Evolutionary conservation across 495 filamentous ascomycete genomes (phyloP), one percentile per base, ranked within the genome.

Genomic region (Aspergillus homomorphus): DNA sequence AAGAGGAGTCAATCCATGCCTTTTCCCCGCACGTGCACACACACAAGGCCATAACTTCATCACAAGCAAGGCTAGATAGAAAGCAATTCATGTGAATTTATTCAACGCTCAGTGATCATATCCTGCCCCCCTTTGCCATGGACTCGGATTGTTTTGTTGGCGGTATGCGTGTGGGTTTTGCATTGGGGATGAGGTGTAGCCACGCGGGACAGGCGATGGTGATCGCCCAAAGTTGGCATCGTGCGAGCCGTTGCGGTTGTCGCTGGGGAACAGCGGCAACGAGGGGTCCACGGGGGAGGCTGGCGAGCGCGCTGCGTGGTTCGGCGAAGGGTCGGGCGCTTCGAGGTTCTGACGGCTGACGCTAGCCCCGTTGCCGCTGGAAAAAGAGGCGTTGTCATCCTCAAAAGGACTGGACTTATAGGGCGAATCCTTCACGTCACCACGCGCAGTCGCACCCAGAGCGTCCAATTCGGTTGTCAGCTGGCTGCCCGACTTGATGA

Each of bases 401-500:
- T 92, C 91, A 23, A 94, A 80, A 46, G 90, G 86, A 57, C 79
- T 80, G 59, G 82, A 80, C 62, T 86, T 87, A 54, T 85, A 85
- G 1, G 76, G 77, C 64, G 89, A 89, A 19, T 74, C 75, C 74
- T 92, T 93, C 61, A 78, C 71, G 59, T 93, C 90, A 57, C 92
- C 92, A 59, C 94, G 88, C 21, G 94, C 94, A 10, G 94, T 97
- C 49, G 87, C 91, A 61, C 89, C 95, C 26, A 98, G 80, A 10
- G 94, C 94, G 73, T 98, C 93, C 57, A 98, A 80, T 68, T 98
- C 94, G 5, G 89, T 94, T 18, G 82, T 90, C 57, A 98, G 80
- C 63, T 92, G 84, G 18, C 89, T 87, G 62, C 94, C 87, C 4
- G 92, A 97, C 80, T 98, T 98, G 86, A 97, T 98, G 66, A 98